These are phyloP conservation scores for Podosphaera xanthii DNA, from an alignment of 2,329 filamentous ascomycete genomes.

Conservation along the genomic window DNA sequence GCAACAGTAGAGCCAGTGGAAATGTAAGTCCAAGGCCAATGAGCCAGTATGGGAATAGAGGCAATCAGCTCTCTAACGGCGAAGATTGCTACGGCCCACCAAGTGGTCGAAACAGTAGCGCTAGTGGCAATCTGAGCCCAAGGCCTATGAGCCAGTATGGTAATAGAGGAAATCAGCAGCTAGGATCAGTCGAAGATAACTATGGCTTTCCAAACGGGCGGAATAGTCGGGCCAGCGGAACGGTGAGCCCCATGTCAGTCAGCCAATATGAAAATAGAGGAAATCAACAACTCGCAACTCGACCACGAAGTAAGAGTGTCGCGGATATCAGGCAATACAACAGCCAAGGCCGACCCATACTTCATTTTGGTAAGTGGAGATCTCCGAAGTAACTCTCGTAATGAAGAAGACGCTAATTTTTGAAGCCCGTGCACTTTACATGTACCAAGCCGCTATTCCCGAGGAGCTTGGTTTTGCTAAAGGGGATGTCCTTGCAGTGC, in stretches of 20 bases:
- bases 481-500: slow-evolving; percentile 71
- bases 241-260: slow-evolving; percentile 25
- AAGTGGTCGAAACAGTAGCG: slow-evolving; percentile 22
- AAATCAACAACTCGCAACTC: slow-evolving; percentile 19
- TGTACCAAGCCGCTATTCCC: slow-evolving; percentile 83
- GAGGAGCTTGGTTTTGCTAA: slow-evolving; percentile 87
- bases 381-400: neutral
- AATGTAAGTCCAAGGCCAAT: slow-evolving; percentile 25
- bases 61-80: too few species aligned
- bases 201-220: slow-evolving; percentile 8
- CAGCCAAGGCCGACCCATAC: slow-evolving; percentile 61
- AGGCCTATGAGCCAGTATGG: slow-evolving; percentile 31
- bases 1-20: slow-evolving; percentile 26
- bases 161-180: slow-evolving; percentile 17
- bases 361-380: slow-evolving; percentile 69
- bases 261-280: slow-evolving; percentile 26
- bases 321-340: slow-evolving; percentile 68
- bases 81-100: too few species aligned
- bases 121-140: slow-evolving; percentile 23
- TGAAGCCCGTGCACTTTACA: slow-evolving; percentile 74
- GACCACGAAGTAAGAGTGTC: slow-evolving; percentile 56
- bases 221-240: slow-evolving; percentile 27
- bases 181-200: too few species aligned
- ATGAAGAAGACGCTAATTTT: neutral
- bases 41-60: slow-evolving; percentile 23